phyloP scores from a whole-genome alignment of 2,329 filamentous ascomycete species.

The Fusarium bulbicola region DNA sequence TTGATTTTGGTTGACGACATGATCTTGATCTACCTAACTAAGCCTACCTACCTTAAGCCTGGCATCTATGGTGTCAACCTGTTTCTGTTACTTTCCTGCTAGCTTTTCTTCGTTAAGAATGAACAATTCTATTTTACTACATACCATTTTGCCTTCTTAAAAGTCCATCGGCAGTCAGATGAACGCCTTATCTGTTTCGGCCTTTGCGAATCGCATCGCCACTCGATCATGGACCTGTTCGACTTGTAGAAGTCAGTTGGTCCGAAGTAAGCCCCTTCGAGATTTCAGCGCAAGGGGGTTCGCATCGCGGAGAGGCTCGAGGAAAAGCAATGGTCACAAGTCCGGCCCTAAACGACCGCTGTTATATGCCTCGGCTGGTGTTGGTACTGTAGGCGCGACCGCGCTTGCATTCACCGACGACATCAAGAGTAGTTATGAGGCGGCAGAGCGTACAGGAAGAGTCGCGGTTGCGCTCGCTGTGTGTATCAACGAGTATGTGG shows the following conservation, averaged over 20 bases:
- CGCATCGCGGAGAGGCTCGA: slow-evolving; percentile 42
- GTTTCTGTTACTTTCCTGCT: slow-evolving; percentile 2
- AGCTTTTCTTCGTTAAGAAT: slow-evolving; percentile 31
- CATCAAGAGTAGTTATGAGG: slow-evolving; percentile 78
- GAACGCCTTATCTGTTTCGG: slow-evolving; percentile 53
- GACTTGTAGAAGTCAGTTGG: slow-evolving; percentile 54
- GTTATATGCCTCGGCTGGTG: slow-evolving; percentile 61
- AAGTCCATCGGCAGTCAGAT: slow-evolving; percentile 45
- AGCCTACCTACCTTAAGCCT: slow-evolving; percentile 8
- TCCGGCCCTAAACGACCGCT: slow-evolving; percentile 46
- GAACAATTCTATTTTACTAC: slow-evolving; percentile 20
- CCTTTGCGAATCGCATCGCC: slow-evolving; percentile 51
- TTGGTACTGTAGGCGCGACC: slow-evolving; percentile 58
- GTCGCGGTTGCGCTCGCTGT: slow-evolving; percentile 79
- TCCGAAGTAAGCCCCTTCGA: slow-evolving; percentile 44
- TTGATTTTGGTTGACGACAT: slow-evolving; percentile 38
- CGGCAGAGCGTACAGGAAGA: slow-evolving; percentile 79
- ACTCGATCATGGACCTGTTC: slow-evolving; percentile 58
- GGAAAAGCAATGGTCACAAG: slow-evolving; percentile 29
- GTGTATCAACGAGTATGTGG: slow-evolving; percentile 84
- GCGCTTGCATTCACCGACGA: slow-evolving; percentile 70
- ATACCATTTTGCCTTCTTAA: slow-evolving; percentile 18
- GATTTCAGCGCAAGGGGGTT: slow-evolving; percentile 42
- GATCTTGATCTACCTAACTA: slow-evolving; percentile 20
- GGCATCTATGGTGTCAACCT: background rate